A percentile compares a stretch with the other conserved stretches of the same genome.
Evolutionary conservation across 2,329 filamentous ascomycete genomes (phyloP).

Genomic region (Fusarium sororula): DNA sequence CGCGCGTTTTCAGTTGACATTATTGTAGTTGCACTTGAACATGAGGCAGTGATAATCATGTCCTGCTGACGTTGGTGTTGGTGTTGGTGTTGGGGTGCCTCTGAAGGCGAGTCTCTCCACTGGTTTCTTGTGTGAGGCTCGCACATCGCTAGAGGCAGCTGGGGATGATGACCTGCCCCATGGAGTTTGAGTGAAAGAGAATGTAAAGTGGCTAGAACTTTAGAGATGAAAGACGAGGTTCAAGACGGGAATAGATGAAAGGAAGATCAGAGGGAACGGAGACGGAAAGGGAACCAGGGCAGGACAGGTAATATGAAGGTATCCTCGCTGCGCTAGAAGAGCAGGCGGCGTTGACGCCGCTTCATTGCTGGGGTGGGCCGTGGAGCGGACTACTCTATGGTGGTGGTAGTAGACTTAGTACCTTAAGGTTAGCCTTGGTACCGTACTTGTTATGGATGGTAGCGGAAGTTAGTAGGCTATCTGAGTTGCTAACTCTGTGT

Average conservation of each 20-base stretch:
- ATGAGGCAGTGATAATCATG: not conserved
- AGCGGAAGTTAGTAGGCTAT: conserved; percentile 11
- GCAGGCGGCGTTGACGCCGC: conserved; percentile 43
- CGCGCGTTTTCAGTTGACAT: conserved; percentile 2
- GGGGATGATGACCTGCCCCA: conserved; percentile 29
- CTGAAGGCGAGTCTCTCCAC: conserved; percentile 28
- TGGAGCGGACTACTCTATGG: conserved; percentile 26
- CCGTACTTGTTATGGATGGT: not conserved
- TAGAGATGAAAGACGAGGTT: not conserved
- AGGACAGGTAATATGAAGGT: conserved; percentile 42
- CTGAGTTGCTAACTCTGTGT: conserved; percentile 11
- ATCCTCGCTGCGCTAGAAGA: conserved; percentile 44
- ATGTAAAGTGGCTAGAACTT: not conserved
- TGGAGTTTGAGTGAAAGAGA: conserved; percentile 17
- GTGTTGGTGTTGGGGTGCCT: conserved; percentile 6
- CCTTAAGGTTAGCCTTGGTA: conserved; percentile 13
- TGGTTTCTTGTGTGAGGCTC: conserved; percentile 36
- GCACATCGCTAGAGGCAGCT: conserved; percentile 31
- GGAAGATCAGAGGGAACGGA: conserved; percentile 8
- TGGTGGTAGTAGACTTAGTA: conserved; percentile 10
- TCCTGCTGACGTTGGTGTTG: conserved; percentile 1
- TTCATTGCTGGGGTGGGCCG: conserved; percentile 39
- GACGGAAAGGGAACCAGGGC: conserved; percentile 18
- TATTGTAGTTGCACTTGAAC: not conserved
- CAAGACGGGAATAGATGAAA: conserved; percentile 1